These are phyloP conservation scores for Eimeria tenella DNA, from an alignment of 169 alveolate genomes.

Conservation along the genomic window DNA sequence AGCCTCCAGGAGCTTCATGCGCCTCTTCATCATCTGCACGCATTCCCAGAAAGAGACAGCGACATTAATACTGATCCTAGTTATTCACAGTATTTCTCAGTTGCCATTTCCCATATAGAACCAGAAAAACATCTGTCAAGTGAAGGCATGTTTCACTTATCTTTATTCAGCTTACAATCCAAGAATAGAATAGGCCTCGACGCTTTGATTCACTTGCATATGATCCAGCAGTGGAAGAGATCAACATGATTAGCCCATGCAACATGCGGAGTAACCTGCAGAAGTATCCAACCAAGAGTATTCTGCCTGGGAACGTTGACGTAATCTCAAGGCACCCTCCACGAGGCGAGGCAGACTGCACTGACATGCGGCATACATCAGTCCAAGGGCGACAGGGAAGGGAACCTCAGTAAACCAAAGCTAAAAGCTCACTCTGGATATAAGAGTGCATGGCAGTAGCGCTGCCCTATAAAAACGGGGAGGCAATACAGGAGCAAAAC, in stretches of 20 bases:
- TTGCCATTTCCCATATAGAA: too few species aligned
- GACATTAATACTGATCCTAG: too few species aligned
- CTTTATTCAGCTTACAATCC: neutral
- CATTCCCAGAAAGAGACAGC: neutral
- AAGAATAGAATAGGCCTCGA: constrained; percentile 10
- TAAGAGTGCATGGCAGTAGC: neutral
- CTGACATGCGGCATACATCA: too few species aligned
- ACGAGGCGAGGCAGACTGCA: too few species aligned
- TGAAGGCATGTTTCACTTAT: too few species aligned
- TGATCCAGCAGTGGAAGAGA: neutral
- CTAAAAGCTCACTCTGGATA: constrained; percentile 10
- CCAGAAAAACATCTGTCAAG: neutral
- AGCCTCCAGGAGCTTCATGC: constrained; percentile 13
- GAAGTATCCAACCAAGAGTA: neutral
- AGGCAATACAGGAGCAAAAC: neutral
- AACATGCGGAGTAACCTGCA: neutral
- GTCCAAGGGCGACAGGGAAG: too few species aligned
- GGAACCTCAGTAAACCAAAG: neutral
- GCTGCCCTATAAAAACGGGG: neutral
- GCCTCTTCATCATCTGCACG: neutral
- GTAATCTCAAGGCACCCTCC: too few species aligned
- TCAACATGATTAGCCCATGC: neutral
- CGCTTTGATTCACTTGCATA: constrained; percentile 28
- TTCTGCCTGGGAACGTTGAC: neutral
- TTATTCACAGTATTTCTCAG: too few species aligned